phyloP scores from a whole-genome alignment of 495 filamentous ascomycete genomes.

The Penicillium riverlandense region DNA sequence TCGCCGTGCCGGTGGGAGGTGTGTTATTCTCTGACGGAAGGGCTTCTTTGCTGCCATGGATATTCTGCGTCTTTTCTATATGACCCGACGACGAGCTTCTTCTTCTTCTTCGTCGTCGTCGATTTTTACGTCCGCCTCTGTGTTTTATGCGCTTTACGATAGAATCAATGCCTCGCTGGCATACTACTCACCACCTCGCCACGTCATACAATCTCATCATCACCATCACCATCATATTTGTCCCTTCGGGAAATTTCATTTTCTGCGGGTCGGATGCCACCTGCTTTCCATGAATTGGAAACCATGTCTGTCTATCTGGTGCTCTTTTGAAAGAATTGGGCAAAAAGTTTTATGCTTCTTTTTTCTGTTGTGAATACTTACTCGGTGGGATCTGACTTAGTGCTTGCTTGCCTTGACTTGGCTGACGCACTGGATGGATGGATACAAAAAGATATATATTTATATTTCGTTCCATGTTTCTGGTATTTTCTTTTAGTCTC shows the following conservation, averaged over 20 bases:
- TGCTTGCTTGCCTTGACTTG: too few relatives aligned
- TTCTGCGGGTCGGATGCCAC: slow-evolving; percentile 2
- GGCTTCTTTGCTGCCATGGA: slow-evolving; percentile 6
- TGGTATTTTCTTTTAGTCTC: background rate
- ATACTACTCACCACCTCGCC: too few relatives aligned
- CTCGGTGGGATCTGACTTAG: background rate
- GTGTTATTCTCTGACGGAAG: slow-evolving; percentile 33
- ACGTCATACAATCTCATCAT: background rate
- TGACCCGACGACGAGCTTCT: background rate
- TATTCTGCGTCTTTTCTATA: slow-evolving; percentile 11
- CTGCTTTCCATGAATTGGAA: slow-evolving; percentile 5
- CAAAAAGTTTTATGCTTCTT: slow-evolving; percentile 6
- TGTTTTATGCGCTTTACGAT: too few relatives aligned
- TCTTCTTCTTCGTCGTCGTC: too few relatives aligned
- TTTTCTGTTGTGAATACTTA: slow-evolving; percentile 2
- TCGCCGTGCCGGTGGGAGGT: slow-evolving; percentile 27
- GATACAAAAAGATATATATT: too few relatives aligned
- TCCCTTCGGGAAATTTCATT: background rate
- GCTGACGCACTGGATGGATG: too few relatives aligned
- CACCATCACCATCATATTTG: slow-evolving; percentile 1
- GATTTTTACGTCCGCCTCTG: too few relatives aligned
- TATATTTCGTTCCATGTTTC: background rate
- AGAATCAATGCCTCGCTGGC: too few relatives aligned
- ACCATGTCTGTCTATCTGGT: too few relatives aligned
- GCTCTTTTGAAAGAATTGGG: background rate